Base-by-base conservation (phyloP, 2,329 filamentous ascomycete species). In the Thelonectria blattea region DNA sequence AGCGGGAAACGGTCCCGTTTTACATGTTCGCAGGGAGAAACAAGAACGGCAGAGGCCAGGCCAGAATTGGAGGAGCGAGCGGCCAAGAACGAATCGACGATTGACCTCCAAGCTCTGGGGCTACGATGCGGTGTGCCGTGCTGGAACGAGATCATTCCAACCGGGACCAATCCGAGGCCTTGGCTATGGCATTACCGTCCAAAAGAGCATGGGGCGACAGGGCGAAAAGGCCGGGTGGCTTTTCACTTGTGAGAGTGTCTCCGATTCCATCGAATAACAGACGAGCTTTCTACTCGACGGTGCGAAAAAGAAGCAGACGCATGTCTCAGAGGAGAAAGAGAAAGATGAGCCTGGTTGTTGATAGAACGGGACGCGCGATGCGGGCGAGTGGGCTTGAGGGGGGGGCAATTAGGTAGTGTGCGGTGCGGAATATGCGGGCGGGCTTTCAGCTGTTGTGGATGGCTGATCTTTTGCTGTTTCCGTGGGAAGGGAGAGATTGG, bases 241-340 rank as follows among this genome's bases (percentile, higher is more conserved):
- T n/a, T n/a, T n/a, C n/a, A n/a, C n/a, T n/a, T n/a, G n/a, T n/a
- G n/a, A n/a, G n/a, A n/a, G n/a, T n/a, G n/a, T 30, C 27, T 10
- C 27, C 9, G 5, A 7, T 6, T 30, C 7, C 27, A 9, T 30
- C 27, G 27, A 30, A 30, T 30, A 30, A 30, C 8, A 10, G 8
- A 9, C 8, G 27, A 30, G 27, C 27, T 10, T 10, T 30, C 2
- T 8, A 7, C 52, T n/a, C n/a, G n/a, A n/a, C n/a, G n/a, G n/a
- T n/a, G n/a, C n/a, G n/a, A n/a, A n/a, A n/a, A n/a, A 30, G 45
- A 42, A 48, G 52, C 43, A 59, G 18, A 52, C 58, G 59, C 61
- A 57, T 58, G 37, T 59, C 54, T 56, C 9, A 37, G 37, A 56
- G 27, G 27, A 30, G 8, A 24, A 24, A 24, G 22, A 24, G 3